These are phyloP conservation scores for Skeletonema menzelii DNA, from an alignment of 108 stramenopile species.

Conservation along the genomic window DNA sequence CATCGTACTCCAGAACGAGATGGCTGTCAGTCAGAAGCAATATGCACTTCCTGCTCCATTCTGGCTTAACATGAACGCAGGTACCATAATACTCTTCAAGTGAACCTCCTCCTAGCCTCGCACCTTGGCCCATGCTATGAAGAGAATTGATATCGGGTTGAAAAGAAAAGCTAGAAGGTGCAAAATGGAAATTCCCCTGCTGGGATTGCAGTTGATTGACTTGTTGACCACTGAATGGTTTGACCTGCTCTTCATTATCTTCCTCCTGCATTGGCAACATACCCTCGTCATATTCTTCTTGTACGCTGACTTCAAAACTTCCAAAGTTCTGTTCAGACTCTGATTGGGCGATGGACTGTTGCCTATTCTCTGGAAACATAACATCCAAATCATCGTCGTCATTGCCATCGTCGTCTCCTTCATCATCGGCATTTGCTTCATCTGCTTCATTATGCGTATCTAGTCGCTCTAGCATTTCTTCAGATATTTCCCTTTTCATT, in stretches of 20 bases:
- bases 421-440: constrained; percentile 24
- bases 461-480: constrained; percentile 49
- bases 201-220: constrained; percentile 55
- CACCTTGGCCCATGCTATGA: constrained; percentile 44
- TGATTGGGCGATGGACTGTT: background rate
- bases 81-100: constrained; percentile 81
- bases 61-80: constrained; percentile 82
- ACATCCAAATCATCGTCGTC: constrained; percentile 37
- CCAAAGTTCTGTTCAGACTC: constrained; percentile 10
- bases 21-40: constrained; percentile 80
- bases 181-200: constrained; percentile 75
- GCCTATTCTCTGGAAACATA: constrained; percentile 20
- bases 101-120: constrained; percentile 47
- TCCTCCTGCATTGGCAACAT: background rate
- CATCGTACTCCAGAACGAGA: constrained; percentile 87
- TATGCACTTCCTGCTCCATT: constrained; percentile 77
- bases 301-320: constrained; percentile 1
- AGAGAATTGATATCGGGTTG: constrained; percentile 49
- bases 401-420: constrained; percentile 7
- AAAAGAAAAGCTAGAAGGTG: constrained; percentile 56
- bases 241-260: constrained; percentile 10
- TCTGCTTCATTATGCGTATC: constrained; percentile 21
- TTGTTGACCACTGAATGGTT: constrained; percentile 28
- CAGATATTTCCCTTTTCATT: constrained; percentile 75
- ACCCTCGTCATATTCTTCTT: constrained; percentile 1